Conservation (phyloP, 1,284 basidiomycete genomes). For the Golubevia sp. region DNA sequence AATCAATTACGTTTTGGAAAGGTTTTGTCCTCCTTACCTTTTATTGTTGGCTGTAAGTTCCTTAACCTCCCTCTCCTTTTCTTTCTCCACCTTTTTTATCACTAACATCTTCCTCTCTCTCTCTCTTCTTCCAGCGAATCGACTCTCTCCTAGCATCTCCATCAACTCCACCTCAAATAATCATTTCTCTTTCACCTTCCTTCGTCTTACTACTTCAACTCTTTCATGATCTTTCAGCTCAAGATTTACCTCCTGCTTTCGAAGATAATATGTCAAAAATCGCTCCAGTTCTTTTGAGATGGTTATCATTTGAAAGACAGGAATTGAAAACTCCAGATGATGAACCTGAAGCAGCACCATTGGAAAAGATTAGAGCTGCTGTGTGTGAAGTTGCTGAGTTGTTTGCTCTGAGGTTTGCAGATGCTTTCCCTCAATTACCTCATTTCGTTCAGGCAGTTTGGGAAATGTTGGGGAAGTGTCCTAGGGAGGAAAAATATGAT, state of each 20-base stretch:
- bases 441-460: conserved; percentile 89
- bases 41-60: conserved; percentile 68
- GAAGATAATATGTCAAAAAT: conserved; percentile 75
- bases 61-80: background rate
- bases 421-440: conserved; percentile 79
- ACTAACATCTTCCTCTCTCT: too few relatives aligned
- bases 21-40: conserved; percentile 83
- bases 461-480: conserved; percentile 79
- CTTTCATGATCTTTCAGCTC: conserved; percentile 91
- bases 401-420: conserved; percentile 88
- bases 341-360: conserved; percentile 77
- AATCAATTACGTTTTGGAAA: conserved; percentile 87
- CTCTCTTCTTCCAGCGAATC: conserved; percentile 38
- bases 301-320: background rate
- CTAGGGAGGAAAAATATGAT: conserved; percentile 77
- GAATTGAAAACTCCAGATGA: conserved; percentile 70
- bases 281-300: background rate
- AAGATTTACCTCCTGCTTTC: conserved; percentile 91
- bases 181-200: conserved; percentile 60
- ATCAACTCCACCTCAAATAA: background rate
- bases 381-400: conserved; percentile 93
- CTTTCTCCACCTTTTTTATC: background rate
- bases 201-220: conserved; percentile 74
- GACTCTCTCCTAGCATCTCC: conserved; percentile 11
- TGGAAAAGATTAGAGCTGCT: conserved; percentile 83